These are phyloP conservation scores for Deuterostichococcus epilithicus DNA, from an alignment of 139 green algal genomes.

Conservation along the genomic window DNA sequence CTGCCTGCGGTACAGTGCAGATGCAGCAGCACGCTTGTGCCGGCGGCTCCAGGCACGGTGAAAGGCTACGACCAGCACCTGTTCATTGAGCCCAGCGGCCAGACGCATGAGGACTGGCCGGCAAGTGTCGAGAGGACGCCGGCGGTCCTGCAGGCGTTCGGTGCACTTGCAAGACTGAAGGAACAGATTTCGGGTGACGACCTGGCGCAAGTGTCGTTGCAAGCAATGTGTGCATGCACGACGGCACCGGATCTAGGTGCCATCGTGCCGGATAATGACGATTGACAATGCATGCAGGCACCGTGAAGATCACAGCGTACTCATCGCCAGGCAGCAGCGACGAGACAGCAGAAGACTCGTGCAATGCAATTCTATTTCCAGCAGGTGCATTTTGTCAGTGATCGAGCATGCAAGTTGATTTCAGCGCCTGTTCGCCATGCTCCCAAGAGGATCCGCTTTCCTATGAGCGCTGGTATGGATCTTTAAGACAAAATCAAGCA, in stretches of 20 bases:
- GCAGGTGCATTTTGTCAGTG: no score
- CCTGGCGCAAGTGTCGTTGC: no score
- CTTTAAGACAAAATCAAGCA: background rate
- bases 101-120: background rate
- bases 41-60: background rate
- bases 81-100: background rate
- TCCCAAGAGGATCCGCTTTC: background rate
- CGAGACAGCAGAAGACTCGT: no score
- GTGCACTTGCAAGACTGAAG: background rate
- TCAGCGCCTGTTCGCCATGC: background rate
- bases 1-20: no score
- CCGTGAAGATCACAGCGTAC: background rate
- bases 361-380: background rate
- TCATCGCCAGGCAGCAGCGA: background rate
- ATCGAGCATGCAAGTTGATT: no score
- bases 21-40: background rate
- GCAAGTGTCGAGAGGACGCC: background rate
- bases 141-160: background rate
- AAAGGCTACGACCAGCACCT: background rate
- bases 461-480: no score
- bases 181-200: background rate
- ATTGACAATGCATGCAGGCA: background rate
- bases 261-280: no score
- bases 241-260: no score
- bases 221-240: no score